Evolutionary conservation across 2,329 filamentous ascomycete species (phyloP).

Genomic region (Microsporum canis): DNA sequence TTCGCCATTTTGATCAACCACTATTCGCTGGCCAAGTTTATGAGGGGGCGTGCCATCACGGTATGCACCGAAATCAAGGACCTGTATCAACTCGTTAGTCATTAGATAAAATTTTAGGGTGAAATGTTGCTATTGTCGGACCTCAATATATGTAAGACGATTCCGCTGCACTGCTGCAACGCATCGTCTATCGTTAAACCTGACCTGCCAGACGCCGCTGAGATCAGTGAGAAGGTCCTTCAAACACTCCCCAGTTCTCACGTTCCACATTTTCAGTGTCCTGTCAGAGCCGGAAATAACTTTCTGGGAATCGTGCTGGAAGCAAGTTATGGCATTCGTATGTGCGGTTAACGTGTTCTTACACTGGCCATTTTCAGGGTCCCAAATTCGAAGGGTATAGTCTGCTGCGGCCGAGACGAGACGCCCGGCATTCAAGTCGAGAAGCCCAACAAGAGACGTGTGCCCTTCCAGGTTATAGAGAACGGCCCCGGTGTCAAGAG

Average conservation of each 20-base stretch:
- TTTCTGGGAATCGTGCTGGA: constrained; percentile 93
- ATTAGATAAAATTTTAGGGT: constrained; percentile 1
- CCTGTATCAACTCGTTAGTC: constrained; percentile 42
- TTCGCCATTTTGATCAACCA: constrained; percentile 33
- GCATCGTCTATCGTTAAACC: constrained; percentile 89
- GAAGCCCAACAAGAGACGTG: constrained; percentile 75
- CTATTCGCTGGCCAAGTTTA: constrained; percentile 66
- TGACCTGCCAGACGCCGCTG: constrained; percentile 97
- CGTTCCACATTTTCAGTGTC: constrained; percentile 98
- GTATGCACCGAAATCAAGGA: constrained; percentile 90
- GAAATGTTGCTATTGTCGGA: constrained; percentile 35
- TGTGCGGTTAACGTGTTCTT: constrained; percentile 84
- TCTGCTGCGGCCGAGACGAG: constrained; percentile 93
- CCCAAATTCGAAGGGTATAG: constrained; percentile 91
- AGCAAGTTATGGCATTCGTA: constrained; percentile 95
- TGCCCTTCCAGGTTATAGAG: constrained; percentile 89
- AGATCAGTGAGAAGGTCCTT: constrained; percentile 87
- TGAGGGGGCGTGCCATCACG: constrained; percentile 72
- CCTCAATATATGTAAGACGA: constrained; percentile 88
- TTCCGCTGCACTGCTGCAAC: constrained; percentile 94
- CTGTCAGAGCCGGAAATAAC: constrained; percentile 93
- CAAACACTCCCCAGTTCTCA: constrained; percentile 80
- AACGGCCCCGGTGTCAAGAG: constrained; percentile 71
- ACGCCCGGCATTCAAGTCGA: constrained; percentile 79
- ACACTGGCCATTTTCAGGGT: constrained; percentile 83